phyloP scores from a whole-genome alignment of 352 stramenopile genomes.

The Phytophthora macrochlamydospora region DNA sequence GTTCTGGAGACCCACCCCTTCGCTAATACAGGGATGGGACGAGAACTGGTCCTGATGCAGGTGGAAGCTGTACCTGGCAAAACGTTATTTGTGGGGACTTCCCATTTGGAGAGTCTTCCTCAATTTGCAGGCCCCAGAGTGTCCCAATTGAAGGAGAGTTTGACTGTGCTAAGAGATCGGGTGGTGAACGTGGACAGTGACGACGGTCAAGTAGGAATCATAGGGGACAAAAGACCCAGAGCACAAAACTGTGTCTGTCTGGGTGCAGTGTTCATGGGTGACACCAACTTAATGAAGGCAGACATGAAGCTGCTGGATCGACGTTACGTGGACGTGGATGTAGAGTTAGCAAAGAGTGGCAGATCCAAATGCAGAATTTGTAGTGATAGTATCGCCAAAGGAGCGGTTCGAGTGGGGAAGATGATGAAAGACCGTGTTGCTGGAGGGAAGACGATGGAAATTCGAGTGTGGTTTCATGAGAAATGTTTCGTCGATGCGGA shows the following conservation, averaged over 20 bases:
- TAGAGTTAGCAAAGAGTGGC: conserved; percentile 56
- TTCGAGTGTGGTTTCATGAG: conserved; percentile 66
- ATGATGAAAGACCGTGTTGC: conserved; percentile 51
- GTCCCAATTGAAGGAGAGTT: conserved; percentile 59
- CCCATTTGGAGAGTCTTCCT: conserved; percentile 76
- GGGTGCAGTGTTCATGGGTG: conserved; percentile 77
- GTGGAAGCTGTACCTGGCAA: conserved; percentile 51
- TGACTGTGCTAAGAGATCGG: conserved; percentile 49
- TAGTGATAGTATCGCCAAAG: conserved; percentile 49
- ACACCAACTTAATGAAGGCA: conserved; percentile 66
- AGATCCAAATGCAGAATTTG: conserved; percentile 67
- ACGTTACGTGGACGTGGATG: conserved; percentile 43
- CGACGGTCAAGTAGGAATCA: conserved; percentile 2
- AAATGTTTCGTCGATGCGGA: conserved; percentile 47
- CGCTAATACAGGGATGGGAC: conserved; percentile 72
- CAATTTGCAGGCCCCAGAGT: conserved; percentile 53
- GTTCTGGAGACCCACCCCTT: conserved; percentile 69
- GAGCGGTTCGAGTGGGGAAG: conserved; percentile 54
- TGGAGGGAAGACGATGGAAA: conserved; percentile 49
- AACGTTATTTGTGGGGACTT: conserved; percentile 65
- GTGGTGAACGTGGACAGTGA: conserved; percentile 36
- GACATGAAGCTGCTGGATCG: conserved; percentile 71
- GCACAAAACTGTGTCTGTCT: conserved; percentile 36
- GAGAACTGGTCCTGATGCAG: conserved; percentile 66
- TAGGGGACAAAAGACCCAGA: conserved; percentile 8